phyloP scores from a whole-genome alignment of 768 basidiomycete species.

The Tricholoma furcatifolium region DNA sequence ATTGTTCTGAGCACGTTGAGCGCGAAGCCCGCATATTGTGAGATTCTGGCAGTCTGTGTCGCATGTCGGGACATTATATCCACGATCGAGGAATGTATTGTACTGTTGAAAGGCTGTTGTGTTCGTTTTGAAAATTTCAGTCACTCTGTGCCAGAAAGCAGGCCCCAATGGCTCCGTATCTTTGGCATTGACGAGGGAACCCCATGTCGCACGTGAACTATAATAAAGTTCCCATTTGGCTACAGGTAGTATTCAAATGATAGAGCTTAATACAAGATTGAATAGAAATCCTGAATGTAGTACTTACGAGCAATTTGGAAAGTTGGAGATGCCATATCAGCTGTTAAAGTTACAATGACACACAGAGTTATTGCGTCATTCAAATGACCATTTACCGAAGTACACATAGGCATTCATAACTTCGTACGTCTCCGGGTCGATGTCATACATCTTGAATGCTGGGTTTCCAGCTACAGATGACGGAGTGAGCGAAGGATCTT shows the following conservation, averaged over 20 bases:
- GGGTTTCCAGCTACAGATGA: conserved; percentile 45
- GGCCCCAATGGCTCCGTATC: conserved; percentile 41
- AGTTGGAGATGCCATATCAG: conserved; percentile 36
- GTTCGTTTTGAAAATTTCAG: conserved; percentile 49
- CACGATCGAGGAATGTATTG: conserved; percentile 43
- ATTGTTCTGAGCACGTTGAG: conserved; percentile 40
- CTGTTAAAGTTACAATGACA: conserved; percentile 22
- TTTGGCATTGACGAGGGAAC: conserved; percentile 39
- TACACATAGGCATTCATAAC: conserved; percentile 57
- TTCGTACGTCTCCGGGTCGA: conserved; percentile 67
- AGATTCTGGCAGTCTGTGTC: conserved; percentile 35
- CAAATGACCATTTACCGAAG: conserved; percentile 30
- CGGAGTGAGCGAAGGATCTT: too few species aligned
- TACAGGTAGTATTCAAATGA: conserved; percentile 31
- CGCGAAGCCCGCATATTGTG: conserved; percentile 44
- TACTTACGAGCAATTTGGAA: conserved; percentile 48
- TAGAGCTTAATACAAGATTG: conserved; percentile 1
- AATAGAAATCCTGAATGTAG: neutral
- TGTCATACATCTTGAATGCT: conserved; percentile 58
- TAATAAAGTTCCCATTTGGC: conserved; percentile 38
- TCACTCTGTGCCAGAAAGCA: conserved; percentile 61
- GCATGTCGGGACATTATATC: conserved; percentile 32
- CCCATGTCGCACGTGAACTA: conserved; percentile 54
- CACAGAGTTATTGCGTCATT: neutral
- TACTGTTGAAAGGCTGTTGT: conserved; percentile 45